These are phyloP conservation scores for Volvox carteri DNA, from an alignment of 163 green algal species.

Conservation along the genomic window DNA sequence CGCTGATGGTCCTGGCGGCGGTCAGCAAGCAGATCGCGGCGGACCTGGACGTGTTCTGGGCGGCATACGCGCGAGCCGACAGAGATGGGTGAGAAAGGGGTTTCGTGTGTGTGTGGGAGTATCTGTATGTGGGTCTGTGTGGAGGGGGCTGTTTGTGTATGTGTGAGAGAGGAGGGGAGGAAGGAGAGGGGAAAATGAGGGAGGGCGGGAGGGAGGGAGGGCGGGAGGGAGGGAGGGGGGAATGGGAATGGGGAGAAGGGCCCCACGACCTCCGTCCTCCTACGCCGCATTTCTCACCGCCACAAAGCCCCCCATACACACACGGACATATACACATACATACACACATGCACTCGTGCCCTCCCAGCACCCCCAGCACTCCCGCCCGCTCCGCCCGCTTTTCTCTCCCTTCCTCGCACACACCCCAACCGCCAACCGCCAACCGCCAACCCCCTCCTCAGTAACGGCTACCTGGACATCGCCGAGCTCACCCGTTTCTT, in stretches of 20 bases:
- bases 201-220: neutral
- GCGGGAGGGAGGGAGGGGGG: too few species aligned
- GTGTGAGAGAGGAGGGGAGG: neutral
- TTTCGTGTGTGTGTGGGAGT: neutral
- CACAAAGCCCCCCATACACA: too few species aligned
- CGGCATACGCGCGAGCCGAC: constrained; percentile 50
- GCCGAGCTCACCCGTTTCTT: constrained; percentile 63
- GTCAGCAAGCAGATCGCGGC: constrained; percentile 42
- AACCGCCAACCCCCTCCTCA: neutral
- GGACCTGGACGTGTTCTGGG: constrained; percentile 66
- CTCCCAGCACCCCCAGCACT: too few species aligned
- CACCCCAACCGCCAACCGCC: neutral
- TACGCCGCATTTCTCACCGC: too few species aligned
- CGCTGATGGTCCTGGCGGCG: constrained; percentile 52
- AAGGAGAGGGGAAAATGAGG: neutral
- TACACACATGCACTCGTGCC: too few species aligned
- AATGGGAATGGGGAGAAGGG: too few species aligned
- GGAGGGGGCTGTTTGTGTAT: too few species aligned
- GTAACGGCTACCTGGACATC: constrained; percentile 63
- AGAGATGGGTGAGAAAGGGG: constrained; percentile 27
- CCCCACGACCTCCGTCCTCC: too few species aligned
- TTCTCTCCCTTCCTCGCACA: neutral
- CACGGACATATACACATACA: too few species aligned
- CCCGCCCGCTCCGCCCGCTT: too few species aligned
- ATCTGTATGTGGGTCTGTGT: neutral